Evolutionary conservation across 106 monocot genomes (phyloP), one percentile per base, ranked within the genome.

Genomic region (Apostasia shenzhenica): DNA sequence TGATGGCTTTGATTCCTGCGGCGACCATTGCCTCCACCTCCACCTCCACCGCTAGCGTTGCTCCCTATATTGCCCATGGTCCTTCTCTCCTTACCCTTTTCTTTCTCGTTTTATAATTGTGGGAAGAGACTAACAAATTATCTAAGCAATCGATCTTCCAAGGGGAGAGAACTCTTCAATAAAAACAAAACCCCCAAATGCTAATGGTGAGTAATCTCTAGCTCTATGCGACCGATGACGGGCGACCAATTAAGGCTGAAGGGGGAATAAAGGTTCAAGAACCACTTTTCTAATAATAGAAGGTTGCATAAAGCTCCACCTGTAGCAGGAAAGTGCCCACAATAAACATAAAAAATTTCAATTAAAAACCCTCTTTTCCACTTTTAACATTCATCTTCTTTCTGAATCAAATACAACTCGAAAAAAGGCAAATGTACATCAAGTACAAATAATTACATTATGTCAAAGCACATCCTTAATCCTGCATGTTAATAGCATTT

Each of bases 41-140:
- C 38, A 9, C 70, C 38, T 0, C 37, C 42, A 13, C 56, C 59
- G 46, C 48, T 51, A 1, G 67, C 66, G 48, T 52, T 75, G 59
- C 75, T 75, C 38, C 75, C 75, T 1, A 39, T 14, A 44, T 75
- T 75, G 6, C 75, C 75, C 75, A 75, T 75, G 26, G 26, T 26
- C 48, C 8, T 2, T 14, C 65, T 37, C 48, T 48, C 13, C 48
- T 65, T 8, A 38, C 2, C 39, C 62, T 44, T 62, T 26, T 26
- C 26, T 26, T 26, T 26, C 26, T 26, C 26, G 26, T 26, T 26
- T 26, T 26, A 26, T 26, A 26, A 26, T 26, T 26, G 26, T 26
- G 26, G 26, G 26, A 26, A 26, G 26, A 26, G 26, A 26, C 26
- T 26, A 26, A 26, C 26, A 26, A 26, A 26, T 26, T 26, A 26